Conservation (phyloP, 495 filamentous ascomycete species). For the Ascodesmis nigricans region DNA sequence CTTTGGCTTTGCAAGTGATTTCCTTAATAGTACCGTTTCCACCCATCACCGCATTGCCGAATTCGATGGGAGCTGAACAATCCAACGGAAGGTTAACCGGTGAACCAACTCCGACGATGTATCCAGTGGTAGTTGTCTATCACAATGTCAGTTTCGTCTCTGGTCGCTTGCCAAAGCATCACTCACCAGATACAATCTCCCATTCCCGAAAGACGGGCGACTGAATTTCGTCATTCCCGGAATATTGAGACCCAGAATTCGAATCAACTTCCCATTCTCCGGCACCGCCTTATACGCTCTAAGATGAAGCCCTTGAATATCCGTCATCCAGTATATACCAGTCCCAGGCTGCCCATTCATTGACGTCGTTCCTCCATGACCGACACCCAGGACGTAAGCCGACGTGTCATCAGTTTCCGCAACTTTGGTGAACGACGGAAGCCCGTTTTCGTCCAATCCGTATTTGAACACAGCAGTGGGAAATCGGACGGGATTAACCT, state of each 20-base stretch:
- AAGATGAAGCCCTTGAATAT: conserved; percentile 25
- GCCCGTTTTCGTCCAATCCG: conserved; percentile 17
- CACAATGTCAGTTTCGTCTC: conserved; percentile 25
- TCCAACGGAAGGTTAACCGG: conserved; percentile 25
- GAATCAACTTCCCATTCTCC: conserved; percentile 20
- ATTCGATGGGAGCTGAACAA: conserved; percentile 23
- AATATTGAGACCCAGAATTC: conserved; percentile 23
- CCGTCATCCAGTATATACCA: conserved; percentile 24
- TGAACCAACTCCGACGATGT: conserved; percentile 23
- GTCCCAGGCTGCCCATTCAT: conserved; percentile 24
- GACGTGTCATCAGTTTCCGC: conserved; percentile 20
- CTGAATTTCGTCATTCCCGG: conserved; percentile 24
- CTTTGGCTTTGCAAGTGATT: conserved; percentile 23
- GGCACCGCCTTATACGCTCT: conserved; percentile 28
- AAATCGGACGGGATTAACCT: conserved; percentile 23
- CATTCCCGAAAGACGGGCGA: conserved; percentile 24
- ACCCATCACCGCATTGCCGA: conserved; percentile 20
- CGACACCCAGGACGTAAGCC: conserved; percentile 23
- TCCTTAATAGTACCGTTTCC: conserved; percentile 10
- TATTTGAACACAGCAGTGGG: conserved; percentile 24
- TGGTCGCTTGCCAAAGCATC: too few relatives aligned
- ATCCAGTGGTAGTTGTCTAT: conserved; percentile 20
- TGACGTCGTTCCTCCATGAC: conserved; percentile 24
- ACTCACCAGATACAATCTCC: conserved; percentile 21
- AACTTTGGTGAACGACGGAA: conserved; percentile 23